A percentile compares a stretch with the other conserved stretches of the same genome.
These are phyloP conservation scores for Exidia glandulosa DNA, from an alignment of 768 basidiomycete species.

Conservation along the genomic window DNA sequence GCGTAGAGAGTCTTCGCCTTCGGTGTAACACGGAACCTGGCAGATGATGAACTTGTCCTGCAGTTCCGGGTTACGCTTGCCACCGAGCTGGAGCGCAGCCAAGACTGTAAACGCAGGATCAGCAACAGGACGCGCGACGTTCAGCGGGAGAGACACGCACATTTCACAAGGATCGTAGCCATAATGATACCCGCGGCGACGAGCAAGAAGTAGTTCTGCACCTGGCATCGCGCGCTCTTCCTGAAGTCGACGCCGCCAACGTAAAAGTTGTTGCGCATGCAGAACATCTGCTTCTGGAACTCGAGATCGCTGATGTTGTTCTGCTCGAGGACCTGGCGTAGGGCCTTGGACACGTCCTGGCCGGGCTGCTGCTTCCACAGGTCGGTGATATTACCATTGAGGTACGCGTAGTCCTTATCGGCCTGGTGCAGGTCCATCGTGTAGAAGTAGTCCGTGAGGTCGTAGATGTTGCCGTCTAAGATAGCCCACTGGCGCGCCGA, in stretches of 20 bases:
- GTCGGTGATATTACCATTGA: conserved; percentile 48
- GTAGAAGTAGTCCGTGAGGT: conserved; percentile 80
- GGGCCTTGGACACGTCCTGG: conserved; percentile 62
- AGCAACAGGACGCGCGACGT: background rate
- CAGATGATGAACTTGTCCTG: conserved; percentile 92
- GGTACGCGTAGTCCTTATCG: conserved; percentile 47
- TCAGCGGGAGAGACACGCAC: conserved; percentile 48
- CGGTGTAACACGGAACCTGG: conserved; percentile 91
- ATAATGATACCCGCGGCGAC: conserved; percentile 66
- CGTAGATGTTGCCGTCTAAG: conserved; percentile 65
- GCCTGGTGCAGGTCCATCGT: conserved; percentile 43
- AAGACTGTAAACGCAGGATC: conserved; percentile 60
- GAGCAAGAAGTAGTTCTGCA: conserved; percentile 76
- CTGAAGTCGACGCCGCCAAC: conserved; percentile 71
- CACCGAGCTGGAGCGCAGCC: conserved; percentile 77
- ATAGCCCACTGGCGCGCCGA: conserved; percentile 64
- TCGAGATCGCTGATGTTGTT: conserved; percentile 36
- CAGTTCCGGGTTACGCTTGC: conserved; percentile 73
- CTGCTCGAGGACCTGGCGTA: conserved; percentile 47
- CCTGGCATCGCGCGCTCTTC: conserved; percentile 63
- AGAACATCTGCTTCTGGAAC: conserved; percentile 37
- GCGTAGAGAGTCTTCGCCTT: conserved; percentile 88
- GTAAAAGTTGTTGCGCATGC: conserved; percentile 74
- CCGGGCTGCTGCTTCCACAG: conserved; percentile 77
- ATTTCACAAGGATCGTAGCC: conserved; percentile 71